These are phyloP conservation scores for Russula ochroleuca DNA, from an alignment of 768 basidiomycete genomes.

Conservation along the genomic window DNA sequence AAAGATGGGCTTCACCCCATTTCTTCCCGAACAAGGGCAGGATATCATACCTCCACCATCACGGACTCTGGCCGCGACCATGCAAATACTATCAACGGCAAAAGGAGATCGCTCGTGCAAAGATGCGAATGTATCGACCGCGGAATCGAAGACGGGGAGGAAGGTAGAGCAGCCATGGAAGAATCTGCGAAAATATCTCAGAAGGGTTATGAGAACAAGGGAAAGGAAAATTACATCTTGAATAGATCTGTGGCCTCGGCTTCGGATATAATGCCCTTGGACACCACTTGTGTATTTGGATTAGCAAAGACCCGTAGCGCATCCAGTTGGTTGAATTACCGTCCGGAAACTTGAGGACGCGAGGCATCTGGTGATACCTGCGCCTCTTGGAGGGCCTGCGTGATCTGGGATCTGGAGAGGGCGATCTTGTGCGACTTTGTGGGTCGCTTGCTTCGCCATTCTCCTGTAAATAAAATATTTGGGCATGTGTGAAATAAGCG, in stretches of 20 bases:
- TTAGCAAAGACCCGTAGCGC: constrained; percentile 8
- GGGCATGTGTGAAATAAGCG: not conserved
- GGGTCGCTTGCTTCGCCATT: constrained; percentile 74
- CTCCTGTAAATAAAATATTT: constrained; percentile 50
- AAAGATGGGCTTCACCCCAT: constrained; percentile 22
- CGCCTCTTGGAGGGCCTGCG: constrained; percentile 65
- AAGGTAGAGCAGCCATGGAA: constrained; percentile 92
- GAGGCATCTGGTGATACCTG: constrained; percentile 63
- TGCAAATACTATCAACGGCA: constrained; percentile 87
- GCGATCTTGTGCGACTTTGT: constrained; percentile 67
- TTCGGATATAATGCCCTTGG: constrained; percentile 76
- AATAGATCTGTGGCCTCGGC: constrained; percentile 83
- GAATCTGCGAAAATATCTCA: constrained; percentile 49
- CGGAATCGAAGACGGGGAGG: constrained; percentile 80
- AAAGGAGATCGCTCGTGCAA: constrained; percentile 89
- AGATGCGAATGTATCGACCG: constrained; percentile 79
- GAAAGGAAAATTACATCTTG: constrained; percentile 55
- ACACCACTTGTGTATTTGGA: constrained; percentile 54
- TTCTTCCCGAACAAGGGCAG: not conserved
- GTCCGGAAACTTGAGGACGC: constrained; percentile 68
- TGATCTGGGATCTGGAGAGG: constrained; percentile 62
- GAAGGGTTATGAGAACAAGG: constrained; percentile 20
- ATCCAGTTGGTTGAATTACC: constrained; percentile 41
- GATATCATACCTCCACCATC: constrained; percentile 74
- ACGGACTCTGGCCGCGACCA: constrained; percentile 86